Conservation (phyloP, 768 basidiomycete species). For the Hebeloma cylindrosporum region DNA sequence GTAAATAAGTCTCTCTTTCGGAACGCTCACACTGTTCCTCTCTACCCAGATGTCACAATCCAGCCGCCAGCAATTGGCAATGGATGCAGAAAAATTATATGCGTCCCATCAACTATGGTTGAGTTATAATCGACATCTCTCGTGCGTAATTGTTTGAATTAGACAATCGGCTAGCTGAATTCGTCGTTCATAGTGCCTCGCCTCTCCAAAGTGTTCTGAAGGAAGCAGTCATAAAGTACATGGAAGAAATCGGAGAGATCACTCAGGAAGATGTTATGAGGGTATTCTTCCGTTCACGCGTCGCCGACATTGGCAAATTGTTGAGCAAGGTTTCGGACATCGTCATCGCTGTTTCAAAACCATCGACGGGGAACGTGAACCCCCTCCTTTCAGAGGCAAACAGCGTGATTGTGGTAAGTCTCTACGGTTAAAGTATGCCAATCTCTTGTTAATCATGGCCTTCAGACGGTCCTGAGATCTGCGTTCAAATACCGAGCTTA, state of each 20-base stretch:
- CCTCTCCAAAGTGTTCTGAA: constrained; percentile 64
- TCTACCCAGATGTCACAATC: constrained; percentile 71
- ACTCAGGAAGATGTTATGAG: constrained; percentile 76
- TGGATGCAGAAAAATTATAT: constrained; percentile 85
- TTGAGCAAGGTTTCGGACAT: constrained; percentile 59
- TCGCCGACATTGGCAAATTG: constrained; percentile 64
- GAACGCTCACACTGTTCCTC: not conserved
- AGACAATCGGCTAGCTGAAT: not conserved
- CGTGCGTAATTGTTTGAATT: constrained; percentile 39
- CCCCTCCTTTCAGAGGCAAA: constrained; percentile 66
- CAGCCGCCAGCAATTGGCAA: constrained; percentile 70
- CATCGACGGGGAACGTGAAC: constrained; percentile 43
- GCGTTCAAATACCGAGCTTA: constrained; percentile 75
- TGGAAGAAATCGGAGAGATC: constrained; percentile 55
- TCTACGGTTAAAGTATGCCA: not conserved
- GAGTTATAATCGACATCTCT: constrained; percentile 65
- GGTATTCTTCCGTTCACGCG: constrained; percentile 76
- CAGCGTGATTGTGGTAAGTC: constrained; percentile 61
- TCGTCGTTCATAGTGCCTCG: constrained; percentile 48
- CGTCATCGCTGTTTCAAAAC: constrained; percentile 42
- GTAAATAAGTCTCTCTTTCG: not conserved
- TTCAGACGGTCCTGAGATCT: constrained; percentile 69
- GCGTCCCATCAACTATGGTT: constrained; percentile 82
- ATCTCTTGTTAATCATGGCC: not conserved
- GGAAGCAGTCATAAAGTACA: constrained; percentile 68